Base-by-base conservation (phyloP, 2,329 filamentous ascomycete species). In the Aureobasidium sp. region DNA sequence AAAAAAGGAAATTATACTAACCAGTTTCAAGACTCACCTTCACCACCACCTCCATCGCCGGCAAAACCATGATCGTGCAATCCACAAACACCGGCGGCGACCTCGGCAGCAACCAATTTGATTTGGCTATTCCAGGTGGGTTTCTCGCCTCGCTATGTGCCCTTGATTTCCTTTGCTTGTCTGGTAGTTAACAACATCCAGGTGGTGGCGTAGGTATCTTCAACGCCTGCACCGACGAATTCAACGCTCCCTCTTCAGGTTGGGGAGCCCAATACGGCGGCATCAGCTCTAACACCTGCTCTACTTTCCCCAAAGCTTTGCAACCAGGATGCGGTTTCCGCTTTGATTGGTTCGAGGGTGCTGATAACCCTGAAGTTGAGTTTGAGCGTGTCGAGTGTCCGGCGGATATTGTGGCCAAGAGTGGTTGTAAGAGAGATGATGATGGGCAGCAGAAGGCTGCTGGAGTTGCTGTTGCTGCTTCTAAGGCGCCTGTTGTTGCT, bases 41-140 rank as follows among this genome's bases (percentile, higher is more conserved):
- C 68, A 85, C 81, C 11, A 79, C 77, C 45, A 80, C 80, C 5
- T 72, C 79, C 7, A 77, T 83, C 25, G 72, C 75, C 30, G 83
- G 84, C 59, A 86, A 87, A 74, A 81, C 77, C 62, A 84, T 87
- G 81, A 76, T 87, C 59, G 79, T 87, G 16, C 85, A 87, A 69
- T 81, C 82, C 9, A 85, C 82, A 37, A 87, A 86, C 71, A 87
- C 84, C 1, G 84, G 83, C 36, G 77, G 76, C 25, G 83, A 85
- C 68, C 73, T 85, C 8, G 76, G 76, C 45, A 67, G 69, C 36
- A 84, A 85, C 68, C 83, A 86, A 64, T 86, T 85, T 67, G 83
- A 86, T 72, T 68, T 86, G 61, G 72, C 73, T 30, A 72, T 77
- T 57, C 67, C 72, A 48, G 82, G 21, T 21, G 21, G 21, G 21